phyloP scores from a whole-genome alignment of 139 green algal genomes.

The Micromonas commoda region DNA sequence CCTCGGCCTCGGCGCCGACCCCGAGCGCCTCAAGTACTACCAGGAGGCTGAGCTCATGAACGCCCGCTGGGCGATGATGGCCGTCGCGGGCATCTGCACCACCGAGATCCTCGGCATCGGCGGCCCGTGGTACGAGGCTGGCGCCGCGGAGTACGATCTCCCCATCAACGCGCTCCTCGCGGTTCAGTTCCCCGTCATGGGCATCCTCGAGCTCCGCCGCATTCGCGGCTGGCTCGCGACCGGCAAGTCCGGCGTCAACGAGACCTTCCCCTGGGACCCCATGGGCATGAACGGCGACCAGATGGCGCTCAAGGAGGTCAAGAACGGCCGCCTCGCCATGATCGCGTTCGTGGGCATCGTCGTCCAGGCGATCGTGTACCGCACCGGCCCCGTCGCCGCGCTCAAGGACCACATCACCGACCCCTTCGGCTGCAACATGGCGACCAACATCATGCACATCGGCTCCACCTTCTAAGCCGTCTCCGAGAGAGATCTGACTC shows the following conservation, averaged over 20 bases:
- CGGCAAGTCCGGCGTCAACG: conserved; percentile 67
- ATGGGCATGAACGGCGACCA: conserved; percentile 51
- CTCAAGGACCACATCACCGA: conserved; percentile 37
- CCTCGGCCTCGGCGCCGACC: conserved; percentile 61
- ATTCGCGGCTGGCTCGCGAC: conserved; percentile 32
- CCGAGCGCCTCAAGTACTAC: conserved; percentile 66
- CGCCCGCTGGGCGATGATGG: conserved; percentile 46
- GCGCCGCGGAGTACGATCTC: conserved; percentile 15
- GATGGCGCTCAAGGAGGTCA: conserved; percentile 87
- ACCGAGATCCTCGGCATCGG: conserved; percentile 29
- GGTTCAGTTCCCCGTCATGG: conserved; percentile 31
- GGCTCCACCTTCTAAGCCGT: not conserved
- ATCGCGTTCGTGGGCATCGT: conserved; percentile 37
- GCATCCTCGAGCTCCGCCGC: conserved; percentile 36
- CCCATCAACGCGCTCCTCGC: conserved; percentile 21
- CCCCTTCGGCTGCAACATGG: conserved; percentile 32
- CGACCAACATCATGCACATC: conserved; percentile 25
- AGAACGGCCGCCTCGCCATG: conserved; percentile 93
- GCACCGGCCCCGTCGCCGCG: conserved; percentile 28
- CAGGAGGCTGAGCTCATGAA: conserved; percentile 48
- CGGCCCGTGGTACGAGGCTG: conserved; percentile 16
- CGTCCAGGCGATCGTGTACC: conserved; percentile 26
- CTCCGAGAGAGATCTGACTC: not conserved
- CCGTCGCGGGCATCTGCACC: conserved; percentile 38
- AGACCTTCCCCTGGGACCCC: conserved; percentile 81